phyloP scores from a whole-genome alignment of 116 monocot genomes.

The Iris pallida region DNA sequence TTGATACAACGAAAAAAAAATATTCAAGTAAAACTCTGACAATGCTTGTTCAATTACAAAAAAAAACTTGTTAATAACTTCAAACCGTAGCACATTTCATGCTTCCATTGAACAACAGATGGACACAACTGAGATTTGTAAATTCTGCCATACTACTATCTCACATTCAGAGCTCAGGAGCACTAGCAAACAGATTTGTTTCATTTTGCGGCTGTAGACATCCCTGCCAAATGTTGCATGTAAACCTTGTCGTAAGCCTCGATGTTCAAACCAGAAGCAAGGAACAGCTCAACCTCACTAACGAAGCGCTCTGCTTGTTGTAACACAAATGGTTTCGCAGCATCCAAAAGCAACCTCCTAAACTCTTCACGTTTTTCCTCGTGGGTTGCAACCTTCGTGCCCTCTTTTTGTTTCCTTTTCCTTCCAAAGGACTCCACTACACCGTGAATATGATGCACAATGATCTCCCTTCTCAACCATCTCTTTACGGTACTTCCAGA shows the following conservation, averaged over 20 bases:
- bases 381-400: slow-evolving; percentile 4
- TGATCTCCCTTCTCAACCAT: too few relatives aligned
- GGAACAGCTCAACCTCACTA: slow-evolving; percentile 62
- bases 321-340: slow-evolving; percentile 48
- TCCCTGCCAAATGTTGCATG: slow-evolving; percentile 21
- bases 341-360: slow-evolving; percentile 47
- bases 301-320: slow-evolving; percentile 43
- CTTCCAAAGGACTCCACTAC: too few relatives aligned
- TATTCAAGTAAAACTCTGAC: too few relatives aligned
- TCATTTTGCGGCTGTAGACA: neutral
- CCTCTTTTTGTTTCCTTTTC: slow-evolving; percentile 1
- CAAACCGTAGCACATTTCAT: too few relatives aligned
- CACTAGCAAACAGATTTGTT: too few relatives aligned
- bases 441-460: too few relatives aligned
- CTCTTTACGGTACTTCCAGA: too few relatives aligned
- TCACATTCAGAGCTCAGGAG: too few relatives aligned
- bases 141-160: too few relatives aligned
- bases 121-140: too few relatives aligned
- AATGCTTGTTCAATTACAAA: slow-evolving; percentile 53
- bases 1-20: too few relatives aligned
- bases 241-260: slow-evolving; percentile 66
- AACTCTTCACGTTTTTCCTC: slow-evolving; percentile 53
- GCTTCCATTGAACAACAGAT: too few relatives aligned
- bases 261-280: slow-evolving; percentile 63
- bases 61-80: slow-evolving; percentile 17